phyloP scores from a whole-genome alignment of 768 basidiomycete genomes.

The Boletus huronensis region DNA sequence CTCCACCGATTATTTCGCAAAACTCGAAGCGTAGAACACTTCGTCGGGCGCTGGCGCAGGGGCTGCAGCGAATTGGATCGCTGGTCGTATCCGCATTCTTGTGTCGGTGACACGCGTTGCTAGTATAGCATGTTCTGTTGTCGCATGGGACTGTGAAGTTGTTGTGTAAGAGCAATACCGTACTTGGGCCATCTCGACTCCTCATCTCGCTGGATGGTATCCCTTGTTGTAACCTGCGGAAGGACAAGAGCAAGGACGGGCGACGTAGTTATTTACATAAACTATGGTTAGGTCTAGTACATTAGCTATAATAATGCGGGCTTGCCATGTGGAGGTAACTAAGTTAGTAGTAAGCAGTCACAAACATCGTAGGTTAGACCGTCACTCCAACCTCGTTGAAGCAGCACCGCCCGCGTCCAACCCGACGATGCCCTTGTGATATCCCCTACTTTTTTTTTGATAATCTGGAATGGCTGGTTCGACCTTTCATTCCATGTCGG shows the following conservation, averaged over 20 bases:
- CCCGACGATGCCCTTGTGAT: conserved; percentile 31
- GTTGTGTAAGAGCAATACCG: conserved; percentile 22
- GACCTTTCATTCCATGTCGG: conserved; percentile 26
- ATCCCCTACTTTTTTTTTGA: conserved; percentile 1
- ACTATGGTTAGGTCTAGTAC: conserved; percentile 18
- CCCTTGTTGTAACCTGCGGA: conserved; percentile 12
- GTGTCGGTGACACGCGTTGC: conserved; percentile 26
- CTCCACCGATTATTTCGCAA: conserved; percentile 19
- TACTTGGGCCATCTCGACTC: conserved; percentile 16
- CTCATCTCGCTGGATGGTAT: conserved; percentile 4
- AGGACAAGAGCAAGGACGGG: conserved; percentile 11
- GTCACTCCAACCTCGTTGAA: conserved; percentile 19
- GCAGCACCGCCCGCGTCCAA: conserved; percentile 6
- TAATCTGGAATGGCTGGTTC: conserved; percentile 18
- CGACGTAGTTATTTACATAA: conserved; percentile 29
- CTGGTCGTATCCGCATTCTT: conserved; percentile 30
- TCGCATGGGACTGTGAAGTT: conserved; percentile 25
- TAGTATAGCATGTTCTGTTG: conserved; percentile 8
- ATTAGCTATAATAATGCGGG: conserved; percentile 4
- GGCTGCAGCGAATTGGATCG: conserved; percentile 26
- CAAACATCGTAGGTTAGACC: conserved; percentile 32
- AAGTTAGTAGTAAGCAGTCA: conserved; percentile 27
- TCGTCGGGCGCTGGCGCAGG: conserved; percentile 23
- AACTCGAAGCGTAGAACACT: conserved; percentile 23
- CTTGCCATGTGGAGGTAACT: conserved; percentile 24